phyloP scores from a whole-genome alignment of 108 stramenopile genomes.

The Fragilaria radians region DNA sequence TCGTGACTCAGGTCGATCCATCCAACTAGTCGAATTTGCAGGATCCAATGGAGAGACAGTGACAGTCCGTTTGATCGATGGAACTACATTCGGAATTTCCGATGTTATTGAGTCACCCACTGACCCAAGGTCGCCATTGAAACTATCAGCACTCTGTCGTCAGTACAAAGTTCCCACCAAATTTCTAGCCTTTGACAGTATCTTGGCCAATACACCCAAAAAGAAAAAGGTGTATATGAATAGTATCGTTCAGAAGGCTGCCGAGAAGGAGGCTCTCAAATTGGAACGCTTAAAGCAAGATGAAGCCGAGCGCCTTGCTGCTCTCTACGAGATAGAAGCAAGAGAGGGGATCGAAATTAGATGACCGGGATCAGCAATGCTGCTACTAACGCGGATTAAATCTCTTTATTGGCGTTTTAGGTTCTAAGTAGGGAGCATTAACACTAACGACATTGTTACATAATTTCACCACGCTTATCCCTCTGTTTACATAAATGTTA shows the following conservation, averaged over 20 bases:
- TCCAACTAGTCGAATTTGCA: slow-evolving; percentile 63
- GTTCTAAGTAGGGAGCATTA: too few species aligned
- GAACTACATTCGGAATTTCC: slow-evolving; percentile 66
- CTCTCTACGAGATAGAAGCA: slow-evolving; percentile 31
- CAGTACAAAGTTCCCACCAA: slow-evolving; percentile 55
- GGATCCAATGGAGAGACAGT: slow-evolving; percentile 65
- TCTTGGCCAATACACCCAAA: slow-evolving; percentile 37
- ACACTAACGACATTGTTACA: too few species aligned
- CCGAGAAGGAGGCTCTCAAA: slow-evolving; percentile 51
- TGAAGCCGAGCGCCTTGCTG: slow-evolving; percentile 59
- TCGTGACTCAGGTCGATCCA: slow-evolving; percentile 49
- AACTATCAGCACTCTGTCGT: slow-evolving; percentile 63
- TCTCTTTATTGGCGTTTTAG: too few species aligned
- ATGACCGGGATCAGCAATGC: too few species aligned
- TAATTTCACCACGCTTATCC: too few species aligned
- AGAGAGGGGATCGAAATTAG: slow-evolving; percentile 19
- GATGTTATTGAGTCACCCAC: slow-evolving; percentile 62
- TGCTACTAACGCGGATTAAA: too few species aligned
- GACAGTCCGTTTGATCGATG: slow-evolving; percentile 64
- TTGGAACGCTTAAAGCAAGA: slow-evolving; percentile 59
- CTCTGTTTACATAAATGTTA: too few species aligned
- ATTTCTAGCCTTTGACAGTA: slow-evolving; percentile 44
- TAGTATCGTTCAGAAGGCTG: slow-evolving; percentile 60
- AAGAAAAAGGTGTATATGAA: slow-evolving; percentile 74
- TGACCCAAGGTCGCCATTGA: slow-evolving; percentile 73